Evolutionary conservation across 345 rosid genomes (phyloP).

Genomic region (Gossypium arboreum): DNA sequence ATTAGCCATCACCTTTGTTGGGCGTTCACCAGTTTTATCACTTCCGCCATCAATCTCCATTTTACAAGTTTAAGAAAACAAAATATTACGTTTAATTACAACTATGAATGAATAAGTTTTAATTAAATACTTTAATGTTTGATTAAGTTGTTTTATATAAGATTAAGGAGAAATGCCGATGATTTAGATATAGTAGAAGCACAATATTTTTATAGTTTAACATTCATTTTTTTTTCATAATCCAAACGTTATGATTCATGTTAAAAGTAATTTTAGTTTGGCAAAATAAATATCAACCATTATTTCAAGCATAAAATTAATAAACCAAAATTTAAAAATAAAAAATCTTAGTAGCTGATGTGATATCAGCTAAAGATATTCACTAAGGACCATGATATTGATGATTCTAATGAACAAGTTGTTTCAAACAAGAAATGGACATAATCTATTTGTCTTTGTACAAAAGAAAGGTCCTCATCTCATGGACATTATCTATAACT

Average conservation of each 20-base stretch:
- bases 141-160: not conserved
- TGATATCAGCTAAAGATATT: constrained; percentile 22
- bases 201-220: too few species aligned
- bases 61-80: too few species aligned
- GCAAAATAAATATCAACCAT: not conserved
- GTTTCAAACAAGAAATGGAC: constrained; percentile 32
- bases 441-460: constrained; percentile 41
- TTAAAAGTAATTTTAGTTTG: not conserved
- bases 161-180: not conserved
- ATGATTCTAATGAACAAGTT: constrained; percentile 27
- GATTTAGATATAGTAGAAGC: not conserved
- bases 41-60: too few species aligned
- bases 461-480: not conserved
- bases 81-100: too few species aligned
- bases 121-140: not conserved
- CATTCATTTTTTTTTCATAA: not conserved
- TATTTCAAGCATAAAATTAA: not conserved
- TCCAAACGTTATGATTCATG: not conserved
- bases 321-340: not conserved
- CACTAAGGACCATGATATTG: constrained; percentile 9
- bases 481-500: not conserved
- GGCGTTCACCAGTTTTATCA: too few species aligned
- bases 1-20: too few species aligned
- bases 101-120: too few species aligned
- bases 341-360: constrained; percentile 4